Base-by-base conservation (phyloP, 495 filamentous ascomycete genomes). In the Podospora pseudopauciseta region DNA sequence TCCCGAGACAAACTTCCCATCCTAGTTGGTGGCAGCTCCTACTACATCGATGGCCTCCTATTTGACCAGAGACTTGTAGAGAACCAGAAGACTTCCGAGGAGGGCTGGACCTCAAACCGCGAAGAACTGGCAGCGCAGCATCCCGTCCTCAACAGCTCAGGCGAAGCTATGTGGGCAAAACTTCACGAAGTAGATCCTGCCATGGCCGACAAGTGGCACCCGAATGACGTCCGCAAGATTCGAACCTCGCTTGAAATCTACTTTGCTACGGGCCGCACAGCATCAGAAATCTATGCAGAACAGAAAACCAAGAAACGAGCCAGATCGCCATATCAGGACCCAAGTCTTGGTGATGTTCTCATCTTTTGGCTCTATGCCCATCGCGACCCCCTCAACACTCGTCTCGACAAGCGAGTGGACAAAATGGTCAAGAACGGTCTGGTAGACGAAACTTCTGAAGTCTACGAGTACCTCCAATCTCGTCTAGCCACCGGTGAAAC, bases 181-280 rank as follows among this genome's bases (percentile, higher is more conserved):
- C 80, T 98, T 65, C 82, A 81, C 64, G 85, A 90, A 73, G 89
- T 97, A 0, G 96, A 99, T 77, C 95, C 95, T 2, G 80, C 84
- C 4, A 97, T 97, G 89, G 96, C 96, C 18, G 84, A 88, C 63
- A 85, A 89, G 61, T 99, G 96, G 96, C 96, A 99, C 76, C 94
- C 94, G 0, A 92, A 92, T 53, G 96, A 99, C 71, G 80, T 83
- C 27, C 89, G 96, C 59, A 98, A 97, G 76, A 97, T 99, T 69
- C 86, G 86, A 60, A 88, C 92, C 55, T 97, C 93, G 2, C 83
- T 99, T 5, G 91, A 96, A 74, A 96, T 99, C 62, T 97, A 86
- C 73, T 86, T 95, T 27, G 83, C 85, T 65, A 95, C 91, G 7
- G 92, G 93, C 2, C 87, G 82, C 67, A 88, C 81, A 20, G 93